Evolutionary conservation across 805 yeast genomes (phyloP).

Genomic region (Tetrapisispora arboricola): DNA sequence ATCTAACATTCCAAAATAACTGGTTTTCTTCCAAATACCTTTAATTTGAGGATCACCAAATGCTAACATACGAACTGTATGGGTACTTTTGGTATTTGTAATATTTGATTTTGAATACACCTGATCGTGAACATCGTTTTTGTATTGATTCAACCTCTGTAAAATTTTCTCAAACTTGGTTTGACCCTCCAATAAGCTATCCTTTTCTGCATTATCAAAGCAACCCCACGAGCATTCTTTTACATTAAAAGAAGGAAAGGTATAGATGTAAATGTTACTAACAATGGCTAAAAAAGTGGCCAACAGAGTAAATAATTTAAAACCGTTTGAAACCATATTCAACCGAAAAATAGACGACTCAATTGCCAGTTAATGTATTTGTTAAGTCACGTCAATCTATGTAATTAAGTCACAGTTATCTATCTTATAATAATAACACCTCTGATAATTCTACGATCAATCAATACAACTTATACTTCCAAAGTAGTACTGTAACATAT

Average conservation of each 20-base stretch:
- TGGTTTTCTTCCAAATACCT: slow-evolving; percentile 68
- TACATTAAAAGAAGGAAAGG: slow-evolving; percentile 58
- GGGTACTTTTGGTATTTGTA: neutral
- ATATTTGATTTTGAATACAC: slow-evolving; percentile 9
- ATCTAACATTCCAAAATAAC: slow-evolving; percentile 66
- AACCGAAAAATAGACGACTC: too few relatives aligned
- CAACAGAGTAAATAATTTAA: neutral
- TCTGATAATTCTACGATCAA: too few relatives aligned
- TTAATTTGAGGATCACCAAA: slow-evolving; percentile 97
- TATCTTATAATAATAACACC: too few relatives aligned
- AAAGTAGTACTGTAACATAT: too few relatives aligned
- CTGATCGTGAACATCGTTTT: slow-evolving; percentile 1
- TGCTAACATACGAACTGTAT: slow-evolving; percentile 49
- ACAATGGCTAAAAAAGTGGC: slow-evolving; percentile 31
- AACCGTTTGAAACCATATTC: neutral
- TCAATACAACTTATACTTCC: too few relatives aligned
- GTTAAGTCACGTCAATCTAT: too few relatives aligned
- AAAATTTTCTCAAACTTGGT: neutral
- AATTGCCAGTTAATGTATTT: too few relatives aligned
- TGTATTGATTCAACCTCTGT: neutral
- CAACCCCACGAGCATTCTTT: slow-evolving; percentile 52
- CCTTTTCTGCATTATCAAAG: neutral
- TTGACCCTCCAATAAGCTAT: neutral
- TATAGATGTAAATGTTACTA: slow-evolving; percentile 56
- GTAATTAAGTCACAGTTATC: too few relatives aligned